phyloP scores from a whole-genome alignment of 192 early-diverging fungal species.

The Coemansia sp. region DNA sequence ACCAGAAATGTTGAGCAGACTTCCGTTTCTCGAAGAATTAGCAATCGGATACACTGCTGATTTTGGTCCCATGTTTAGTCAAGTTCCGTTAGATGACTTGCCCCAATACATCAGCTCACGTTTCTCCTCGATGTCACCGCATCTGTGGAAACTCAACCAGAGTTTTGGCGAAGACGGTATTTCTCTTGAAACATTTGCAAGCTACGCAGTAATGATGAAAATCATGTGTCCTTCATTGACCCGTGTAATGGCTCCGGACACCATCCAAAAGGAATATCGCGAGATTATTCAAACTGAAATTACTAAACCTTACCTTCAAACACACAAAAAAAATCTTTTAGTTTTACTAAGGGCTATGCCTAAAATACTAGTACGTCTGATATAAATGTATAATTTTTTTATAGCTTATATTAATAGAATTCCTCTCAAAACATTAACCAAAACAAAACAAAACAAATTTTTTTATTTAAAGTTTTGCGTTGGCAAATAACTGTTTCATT shows the following conservation, averaged over 20 bases:
- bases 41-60: background rate
- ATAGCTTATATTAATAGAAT: too few species aligned
- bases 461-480: background rate
- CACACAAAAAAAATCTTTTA: background rate
- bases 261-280: background rate
- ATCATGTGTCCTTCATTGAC: background rate
- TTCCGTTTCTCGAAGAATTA: background rate
- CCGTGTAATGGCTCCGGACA: background rate
- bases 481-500: slow-evolving; percentile 46
- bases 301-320: background rate
- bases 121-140: background rate
- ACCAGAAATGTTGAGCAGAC: background rate
- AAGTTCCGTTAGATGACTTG: background rate
- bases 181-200: background rate
- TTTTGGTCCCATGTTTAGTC: background rate
- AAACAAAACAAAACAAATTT: background rate
- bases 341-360: background rate
- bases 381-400: background rate
- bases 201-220: background rate
- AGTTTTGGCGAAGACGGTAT: background rate
- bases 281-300: background rate
- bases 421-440: background rate
- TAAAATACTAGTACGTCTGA: background rate
- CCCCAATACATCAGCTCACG: background rate
- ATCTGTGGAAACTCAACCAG: slow-evolving; percentile 5